These are phyloP conservation scores for Diaporthe eres DNA, from an alignment of 2,329 filamentous ascomycete genomes.

Conservation along the genomic window DNA sequence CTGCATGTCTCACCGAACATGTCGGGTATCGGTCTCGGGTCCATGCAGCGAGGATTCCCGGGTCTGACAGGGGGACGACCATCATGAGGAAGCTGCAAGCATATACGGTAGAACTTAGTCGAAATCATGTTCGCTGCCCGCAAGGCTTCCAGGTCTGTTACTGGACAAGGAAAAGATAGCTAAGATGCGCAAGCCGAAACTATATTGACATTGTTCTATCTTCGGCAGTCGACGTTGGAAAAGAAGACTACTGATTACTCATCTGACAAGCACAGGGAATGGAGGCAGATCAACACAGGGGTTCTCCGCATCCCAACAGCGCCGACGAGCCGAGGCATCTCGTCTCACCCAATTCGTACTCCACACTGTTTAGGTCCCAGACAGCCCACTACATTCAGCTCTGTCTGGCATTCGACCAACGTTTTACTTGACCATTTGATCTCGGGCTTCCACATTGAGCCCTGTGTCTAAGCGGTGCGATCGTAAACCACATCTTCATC, in stretches of 20 bases:
- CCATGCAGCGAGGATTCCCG: neutral
- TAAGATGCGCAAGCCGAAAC: neutral
- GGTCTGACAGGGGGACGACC: neutral
- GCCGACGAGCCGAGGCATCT: constrained; percentile 27
- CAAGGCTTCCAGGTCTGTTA: neutral
- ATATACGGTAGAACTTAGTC: neutral
- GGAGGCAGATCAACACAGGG: neutral
- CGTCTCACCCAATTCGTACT: neutral
- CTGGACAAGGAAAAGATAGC: neutral
- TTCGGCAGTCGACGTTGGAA: neutral
- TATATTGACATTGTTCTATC: neutral
- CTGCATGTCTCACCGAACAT: too few species aligned
- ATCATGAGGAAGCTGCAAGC: neutral
- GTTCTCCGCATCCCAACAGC: constrained; percentile 17
- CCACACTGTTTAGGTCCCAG: neutral
- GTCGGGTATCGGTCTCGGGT: too few species aligned
- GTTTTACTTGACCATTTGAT: too few species aligned
- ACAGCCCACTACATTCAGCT: neutral
- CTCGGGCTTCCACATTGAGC: too few species aligned
- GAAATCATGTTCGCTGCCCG: neutral
- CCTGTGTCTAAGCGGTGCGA: neutral
- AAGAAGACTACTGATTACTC: neutral
- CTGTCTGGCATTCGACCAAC: too few species aligned
- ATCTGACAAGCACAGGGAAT: constrained; percentile 3
- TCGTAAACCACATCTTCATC: neutral